Conservation (phyloP, 805 yeast genomes). For the Cyberlindnera amylophila region DNA sequence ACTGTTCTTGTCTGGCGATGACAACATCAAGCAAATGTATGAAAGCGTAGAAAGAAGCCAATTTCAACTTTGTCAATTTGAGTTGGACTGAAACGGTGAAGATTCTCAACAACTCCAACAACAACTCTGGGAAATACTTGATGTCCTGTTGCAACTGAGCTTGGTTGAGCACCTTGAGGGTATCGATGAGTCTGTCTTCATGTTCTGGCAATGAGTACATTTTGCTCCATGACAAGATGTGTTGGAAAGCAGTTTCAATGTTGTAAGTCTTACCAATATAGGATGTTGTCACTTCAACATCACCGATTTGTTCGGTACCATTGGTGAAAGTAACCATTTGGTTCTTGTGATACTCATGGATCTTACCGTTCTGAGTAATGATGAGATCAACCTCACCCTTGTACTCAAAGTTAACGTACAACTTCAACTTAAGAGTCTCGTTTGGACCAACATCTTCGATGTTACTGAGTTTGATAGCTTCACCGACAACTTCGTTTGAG, state of each 20-base stretch:
- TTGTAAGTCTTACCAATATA: conserved; percentile 70
- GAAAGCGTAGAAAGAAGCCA: conserved; percentile 48
- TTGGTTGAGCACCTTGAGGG: conserved; percentile 48
- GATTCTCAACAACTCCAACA: conserved; percentile 37
- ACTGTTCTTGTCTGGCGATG: conserved; percentile 63
- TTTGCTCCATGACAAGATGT: conserved; percentile 50
- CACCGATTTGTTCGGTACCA: conserved; percentile 36
- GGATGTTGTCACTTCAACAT: conserved; percentile 51
- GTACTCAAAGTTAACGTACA: conserved; percentile 60
- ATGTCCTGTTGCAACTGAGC: conserved; percentile 51
- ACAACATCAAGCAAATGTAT: conserved; percentile 60
- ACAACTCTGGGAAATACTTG: conserved; percentile 58
- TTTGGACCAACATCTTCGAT: conserved; percentile 44
- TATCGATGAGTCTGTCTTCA: conserved; percentile 42
- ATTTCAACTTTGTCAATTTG: conserved; percentile 27
- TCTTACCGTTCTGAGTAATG: conserved; percentile 43
- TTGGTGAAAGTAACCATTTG: conserved; percentile 43
- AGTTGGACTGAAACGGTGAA: conserved; percentile 24
- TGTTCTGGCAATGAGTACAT: conserved; percentile 34
- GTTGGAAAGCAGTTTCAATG: conserved; percentile 50
- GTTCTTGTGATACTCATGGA: conserved; percentile 45
- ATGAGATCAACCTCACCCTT: conserved; percentile 55
- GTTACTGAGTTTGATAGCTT: conserved; percentile 61
- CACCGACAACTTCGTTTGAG: conserved; percentile 71
- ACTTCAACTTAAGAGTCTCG: conserved; percentile 51